A percentile compares a stretch with the other conserved stretches of the same genome.
These are phyloP conservation scores for Boletus pseudopeckii DNA, from an alignment of 768 basidiomycete species.

Conservation along the genomic window DNA sequence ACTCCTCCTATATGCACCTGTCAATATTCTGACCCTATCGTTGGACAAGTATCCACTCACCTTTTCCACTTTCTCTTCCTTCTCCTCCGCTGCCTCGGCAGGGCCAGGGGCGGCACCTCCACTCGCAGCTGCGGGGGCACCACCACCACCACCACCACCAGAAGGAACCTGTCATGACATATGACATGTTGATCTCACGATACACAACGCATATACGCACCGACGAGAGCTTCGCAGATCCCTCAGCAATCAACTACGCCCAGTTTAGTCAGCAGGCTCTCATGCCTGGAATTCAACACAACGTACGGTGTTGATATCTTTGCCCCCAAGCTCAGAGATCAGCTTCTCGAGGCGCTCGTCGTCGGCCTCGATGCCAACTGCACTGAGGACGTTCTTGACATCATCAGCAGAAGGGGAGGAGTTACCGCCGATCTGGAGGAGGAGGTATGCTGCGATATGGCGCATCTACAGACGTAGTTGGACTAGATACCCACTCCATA, in stretches of 20 bases:
- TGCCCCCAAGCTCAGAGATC: conserved; percentile 87
- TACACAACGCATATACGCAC: conserved; percentile 43
- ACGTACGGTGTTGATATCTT: conserved; percentile 77
- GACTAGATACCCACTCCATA: not conserved
- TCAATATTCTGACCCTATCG: not conserved
- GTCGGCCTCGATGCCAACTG: conserved; percentile 89
- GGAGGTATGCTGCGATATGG: conserved; percentile 93
- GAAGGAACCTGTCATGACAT: conserved; percentile 72
- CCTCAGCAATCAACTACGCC: conserved; percentile 82
- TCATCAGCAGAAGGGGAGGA: conserved; percentile 79
- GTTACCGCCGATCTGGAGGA: conserved; percentile 94
- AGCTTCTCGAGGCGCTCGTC: conserved; percentile 76
- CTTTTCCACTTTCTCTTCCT: conserved; percentile 89
- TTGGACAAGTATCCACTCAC: conserved; percentile 35
- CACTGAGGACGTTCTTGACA: conserved; percentile 79
- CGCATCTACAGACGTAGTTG: conserved; percentile 59
- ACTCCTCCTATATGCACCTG: conserved; percentile 63
- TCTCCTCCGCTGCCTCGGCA: conserved; percentile 66
- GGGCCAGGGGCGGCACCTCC: conserved; percentile 46
- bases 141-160: conserved; percentile 74
- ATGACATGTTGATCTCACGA: conserved; percentile 4
- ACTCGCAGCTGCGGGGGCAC: conserved; percentile 44
- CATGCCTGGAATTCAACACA: not conserved
- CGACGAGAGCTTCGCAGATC: conserved; percentile 90
- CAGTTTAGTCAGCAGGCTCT: not conserved